Evolutionary conservation across 768 basidiomycete genomes (phyloP), one percentile per base, ranked within the genome.

Genomic region (Tubosaeta sp.): DNA sequence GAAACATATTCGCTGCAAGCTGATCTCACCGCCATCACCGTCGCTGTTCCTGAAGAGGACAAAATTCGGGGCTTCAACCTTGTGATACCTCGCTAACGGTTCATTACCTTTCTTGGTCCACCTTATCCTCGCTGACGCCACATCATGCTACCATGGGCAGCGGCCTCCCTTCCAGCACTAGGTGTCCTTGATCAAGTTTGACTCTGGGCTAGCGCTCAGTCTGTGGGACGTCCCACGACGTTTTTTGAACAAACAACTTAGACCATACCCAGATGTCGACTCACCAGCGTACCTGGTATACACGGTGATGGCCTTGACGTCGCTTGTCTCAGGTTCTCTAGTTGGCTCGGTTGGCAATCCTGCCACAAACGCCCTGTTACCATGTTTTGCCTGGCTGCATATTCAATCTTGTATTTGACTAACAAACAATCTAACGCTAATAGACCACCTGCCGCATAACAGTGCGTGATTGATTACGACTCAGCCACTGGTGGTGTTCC

Each of bases 61-160:
- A 4, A 22, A 3, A 19, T 50, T 44, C 61, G 61, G 61, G 49
- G 39, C 41, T 60, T 53, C 9, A 62, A 63, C 58, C 48, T 63
- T 62, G 58, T 53, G 8, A 25, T 53, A 47, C 47, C 38, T 62
- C 53, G 51, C 54, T 44, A 52, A 38, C 16, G n/a, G 8, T n/a
- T 6, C 21, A 11, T 57, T 54, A 11, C 58, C 57, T 41, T 51
- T 62, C 60, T 51, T 21, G 56, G 60, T 6, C 8, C 34, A 14
- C 44, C 27, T 58, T 58, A 44, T 51, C 44, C 49, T 25, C 27
- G 6, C 25, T 21, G 10, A 16, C 39, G 46, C 49, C 59, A 53
- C 60, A 42, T 11, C 7, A 41, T 32, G 36, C 36, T 21, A 38
- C 13, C 36, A 9, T 22, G 40, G 5, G 16, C 44, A 22, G 14